Percentiles rank a stretch among this genome's conserved stretches.
Conservation (phyloP, 345 rosid species). For the Salix udensis region DNA sequence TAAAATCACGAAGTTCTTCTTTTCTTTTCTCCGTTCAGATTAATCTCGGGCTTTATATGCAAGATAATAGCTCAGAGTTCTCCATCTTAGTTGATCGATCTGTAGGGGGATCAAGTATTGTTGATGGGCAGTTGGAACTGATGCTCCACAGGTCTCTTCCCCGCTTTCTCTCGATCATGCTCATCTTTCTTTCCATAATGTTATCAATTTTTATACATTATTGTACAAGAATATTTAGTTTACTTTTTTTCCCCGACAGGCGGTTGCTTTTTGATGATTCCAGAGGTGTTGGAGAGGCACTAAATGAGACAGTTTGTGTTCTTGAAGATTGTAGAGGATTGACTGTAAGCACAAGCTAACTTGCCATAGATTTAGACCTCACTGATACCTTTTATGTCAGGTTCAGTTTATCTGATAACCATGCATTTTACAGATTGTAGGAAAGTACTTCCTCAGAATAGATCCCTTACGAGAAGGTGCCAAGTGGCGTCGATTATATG, state of each 20-base stretch:
- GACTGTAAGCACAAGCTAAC: slow-evolving; percentile 48
- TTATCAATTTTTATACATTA: neutral
- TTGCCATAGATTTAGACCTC: neutral
- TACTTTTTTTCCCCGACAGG: slow-evolving; percentile 31
- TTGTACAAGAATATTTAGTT: no score
- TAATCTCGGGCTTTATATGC: slow-evolving; percentile 75
- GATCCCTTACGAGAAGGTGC: slow-evolving; percentile 80
- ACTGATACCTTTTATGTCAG: neutral
- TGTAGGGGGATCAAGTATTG: slow-evolving; percentile 78
- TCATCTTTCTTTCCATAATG: neutral
- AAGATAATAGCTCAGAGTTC: slow-evolving; percentile 65
- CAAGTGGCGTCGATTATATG: slow-evolving; percentile 83
- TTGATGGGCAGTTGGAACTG: slow-evolving; percentile 77
- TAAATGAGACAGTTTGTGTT: slow-evolving; percentile 84
- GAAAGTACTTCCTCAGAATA: slow-evolving; percentile 65
- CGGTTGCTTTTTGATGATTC: slow-evolving; percentile 70
- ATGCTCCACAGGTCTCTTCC: slow-evolving; percentile 76
- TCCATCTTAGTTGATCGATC: slow-evolving; percentile 84
- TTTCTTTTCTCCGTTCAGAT: slow-evolving; percentile 36
- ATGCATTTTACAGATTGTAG: slow-evolving; percentile 13
- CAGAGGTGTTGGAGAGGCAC: slow-evolving; percentile 85
- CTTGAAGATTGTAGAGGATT: slow-evolving; percentile 69
- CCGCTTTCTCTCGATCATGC: neutral
- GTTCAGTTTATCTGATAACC: neutral
- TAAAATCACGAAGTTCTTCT: neutral